phyloP scores from a whole-genome alignment of 2,329 filamentous ascomycete species.

The Phaeophleospora eucalypticola region DNA sequence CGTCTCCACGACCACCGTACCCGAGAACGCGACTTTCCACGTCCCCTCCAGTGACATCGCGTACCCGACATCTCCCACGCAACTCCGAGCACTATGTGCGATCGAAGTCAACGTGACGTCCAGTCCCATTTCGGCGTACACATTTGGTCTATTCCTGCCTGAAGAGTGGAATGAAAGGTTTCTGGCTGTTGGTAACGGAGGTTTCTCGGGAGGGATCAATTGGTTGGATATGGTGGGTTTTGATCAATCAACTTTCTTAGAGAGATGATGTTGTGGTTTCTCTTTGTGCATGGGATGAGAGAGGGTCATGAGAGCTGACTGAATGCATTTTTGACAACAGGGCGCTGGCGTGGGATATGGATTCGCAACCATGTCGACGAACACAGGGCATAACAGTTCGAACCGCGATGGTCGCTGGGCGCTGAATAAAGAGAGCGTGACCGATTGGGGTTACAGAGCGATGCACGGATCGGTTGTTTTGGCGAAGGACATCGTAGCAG shows the following conservation, averaged over 20 bases:
- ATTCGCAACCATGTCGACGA: conserved; percentile 43
- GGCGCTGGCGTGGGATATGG: conserved; percentile 38
- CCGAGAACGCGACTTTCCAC: conserved; percentile 37
- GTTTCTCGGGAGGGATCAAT: conserved; percentile 47
- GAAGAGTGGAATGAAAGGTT: conserved; percentile 33
- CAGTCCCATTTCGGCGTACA: conserved; percentile 26
- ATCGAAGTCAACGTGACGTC: conserved; percentile 31
- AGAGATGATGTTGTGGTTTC: too few relatives aligned
- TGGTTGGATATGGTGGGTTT: conserved; percentile 44
- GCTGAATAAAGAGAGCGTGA: conserved; percentile 34
- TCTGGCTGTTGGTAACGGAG: conserved; percentile 44
- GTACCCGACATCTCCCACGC: conserved; percentile 38
- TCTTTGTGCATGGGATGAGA: not conserved
- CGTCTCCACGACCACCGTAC: conserved; percentile 33
- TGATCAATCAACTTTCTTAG: too few relatives aligned
- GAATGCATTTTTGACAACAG: not conserved
- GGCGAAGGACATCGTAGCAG: conserved; percentile 46
- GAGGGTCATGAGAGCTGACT: not conserved
- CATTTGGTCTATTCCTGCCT: conserved; percentile 33
- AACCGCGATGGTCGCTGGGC: conserved; percentile 36
- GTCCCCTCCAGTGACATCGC: conserved; percentile 37
- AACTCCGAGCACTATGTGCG: conserved; percentile 30
- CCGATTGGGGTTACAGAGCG: conserved; percentile 39
- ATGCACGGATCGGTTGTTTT: conserved; percentile 49
- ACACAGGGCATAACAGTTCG: conserved; percentile 44